Base-by-base conservation (phyloP, 1,284 basidiomycete genomes). In the Phellopilus nigrolimitatus region DNA sequence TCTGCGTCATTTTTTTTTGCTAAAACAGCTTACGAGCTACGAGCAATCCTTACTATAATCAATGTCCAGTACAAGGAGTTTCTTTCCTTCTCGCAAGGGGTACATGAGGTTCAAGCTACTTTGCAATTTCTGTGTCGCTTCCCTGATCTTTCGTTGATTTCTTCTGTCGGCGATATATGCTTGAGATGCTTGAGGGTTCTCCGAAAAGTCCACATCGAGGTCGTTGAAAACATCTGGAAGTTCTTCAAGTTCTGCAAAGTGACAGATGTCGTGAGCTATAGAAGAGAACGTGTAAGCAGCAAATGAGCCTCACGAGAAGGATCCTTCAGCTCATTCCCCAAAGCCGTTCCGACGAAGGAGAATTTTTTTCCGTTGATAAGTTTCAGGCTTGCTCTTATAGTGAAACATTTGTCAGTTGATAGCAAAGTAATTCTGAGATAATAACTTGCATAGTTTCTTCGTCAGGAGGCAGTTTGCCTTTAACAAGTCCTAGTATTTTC, bases 401-500 rank as follows among this genome's bases (percentile, higher is more conserved):
- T 28, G 49, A 45, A 40, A 54, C 19, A 47, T 36, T 25, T 34
- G 15, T 46, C 50, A 42, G 51, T 45, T 22, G 42, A 13, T 37
- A 50, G 21, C 44, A 49, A 56, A 22, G 22, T n/a, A n/a, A 31
- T 44, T 30, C 42, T 31, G 13, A 40, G 15, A n/a, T 41, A 17
- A 40, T 15, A 25, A 63, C 78, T 60, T 65, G 87, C 81, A 89
- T 78, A 54, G 76, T 73, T 43, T 70, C 79, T 55, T 87, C 79
- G 60, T 93, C 88, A 2, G 78, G 71, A 3, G 89, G 88, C 9
- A 95, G 70, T 65, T 90, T 93, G 31, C 90, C 89, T 60, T 90
- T 91, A 31, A 88, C 82, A 24, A 95, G 69, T 1, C 91, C 91
- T 10, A 95, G 74, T 49, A 95, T 84, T 73, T 97, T 95, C 71